These are phyloP conservation scores for Cerrena zonata DNA, from an alignment of 1,284 basidiomycete genomes.

Conservation along the genomic window DNA sequence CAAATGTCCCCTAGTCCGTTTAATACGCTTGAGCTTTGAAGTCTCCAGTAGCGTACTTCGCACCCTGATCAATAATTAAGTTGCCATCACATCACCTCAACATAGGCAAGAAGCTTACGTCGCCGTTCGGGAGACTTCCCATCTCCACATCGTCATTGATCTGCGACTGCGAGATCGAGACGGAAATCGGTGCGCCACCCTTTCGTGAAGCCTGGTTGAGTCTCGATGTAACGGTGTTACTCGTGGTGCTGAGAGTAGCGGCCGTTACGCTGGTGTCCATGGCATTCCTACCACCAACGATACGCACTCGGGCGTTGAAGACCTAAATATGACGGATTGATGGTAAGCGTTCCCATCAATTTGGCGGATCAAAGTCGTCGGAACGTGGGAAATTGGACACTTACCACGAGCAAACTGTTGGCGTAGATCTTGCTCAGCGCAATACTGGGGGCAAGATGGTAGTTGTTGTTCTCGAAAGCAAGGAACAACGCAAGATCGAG, in stretches of 20 bases:
- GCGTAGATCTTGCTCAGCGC: conserved; percentile 31
- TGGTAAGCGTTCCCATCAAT: not conserved
- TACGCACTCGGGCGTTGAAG: conserved; percentile 14
- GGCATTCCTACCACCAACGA: conserved; percentile 12
- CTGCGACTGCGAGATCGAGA: not conserved
- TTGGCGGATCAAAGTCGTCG: not conserved
- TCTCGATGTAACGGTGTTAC: too few relatives aligned
- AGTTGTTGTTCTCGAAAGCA: conserved; percentile 23
- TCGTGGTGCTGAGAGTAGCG: not conserved
- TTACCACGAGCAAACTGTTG: conserved; percentile 28
- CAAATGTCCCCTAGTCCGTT: too few relatives aligned
- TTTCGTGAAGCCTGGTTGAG: too few relatives aligned
- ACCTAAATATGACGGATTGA: conserved; percentile 4
- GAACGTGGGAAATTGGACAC: too few relatives aligned
- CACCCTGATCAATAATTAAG: too few relatives aligned
- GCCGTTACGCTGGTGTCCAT: not conserved
- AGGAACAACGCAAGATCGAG: conserved; percentile 28
- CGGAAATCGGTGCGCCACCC: not conserved
- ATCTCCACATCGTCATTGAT: not conserved
- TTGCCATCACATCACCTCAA: too few relatives aligned
- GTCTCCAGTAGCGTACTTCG: too few relatives aligned
- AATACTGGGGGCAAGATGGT: conserved; percentile 25
- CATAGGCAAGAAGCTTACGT: too few relatives aligned
- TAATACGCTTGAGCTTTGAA: too few relatives aligned
- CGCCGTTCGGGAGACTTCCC: not conserved